Percentiles rank a stretch among this genome's conserved stretches.
Evolutionary conservation across 169 alveolate genomes (phyloP).

Genomic region (Plasmodium cynomolgi): DNA sequence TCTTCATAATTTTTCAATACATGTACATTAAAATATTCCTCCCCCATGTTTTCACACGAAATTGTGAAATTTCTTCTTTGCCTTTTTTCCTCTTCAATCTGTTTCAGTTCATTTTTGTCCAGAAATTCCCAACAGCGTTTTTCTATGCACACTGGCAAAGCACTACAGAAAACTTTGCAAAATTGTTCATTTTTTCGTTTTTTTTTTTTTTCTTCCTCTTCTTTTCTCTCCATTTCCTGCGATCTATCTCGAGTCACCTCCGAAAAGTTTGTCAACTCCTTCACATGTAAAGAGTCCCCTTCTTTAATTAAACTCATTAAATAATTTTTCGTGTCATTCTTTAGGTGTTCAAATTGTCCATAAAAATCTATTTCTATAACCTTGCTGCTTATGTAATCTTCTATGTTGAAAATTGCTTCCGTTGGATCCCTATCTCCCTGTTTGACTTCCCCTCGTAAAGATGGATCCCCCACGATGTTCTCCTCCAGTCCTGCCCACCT

Average conservation of each 20-base stretch:
- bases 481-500: not conserved
- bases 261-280: slow-evolving; percentile 39
- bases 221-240: slow-evolving; percentile 6
- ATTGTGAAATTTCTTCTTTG: slow-evolving; percentile 29
- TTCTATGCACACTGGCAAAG: slow-evolving; percentile 44
- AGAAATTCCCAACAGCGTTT: slow-evolving; percentile 5
- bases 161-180: slow-evolving; percentile 25
- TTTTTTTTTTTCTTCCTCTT: slow-evolving; percentile 19
- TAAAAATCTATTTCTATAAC: slow-evolving; percentile 62
- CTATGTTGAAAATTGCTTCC: slow-evolving; percentile 16
- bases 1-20: slow-evolving; percentile 41
- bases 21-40: slow-evolving; percentile 8
- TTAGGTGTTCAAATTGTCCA: slow-evolving; percentile 22
- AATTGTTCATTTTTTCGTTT: slow-evolving; percentile 23
- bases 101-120: slow-evolving; percentile 12
- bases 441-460: not conserved
- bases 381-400: slow-evolving; percentile 40
- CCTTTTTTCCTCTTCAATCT: slow-evolving; percentile 55
- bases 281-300: slow-evolving; percentile 41
- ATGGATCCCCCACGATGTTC: not conserved
- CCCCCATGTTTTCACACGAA: slow-evolving; percentile 51
- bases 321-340: not conserved
- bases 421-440: not conserved
- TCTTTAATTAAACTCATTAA: slow-evolving; percentile 14
- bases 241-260: not conserved